Evolutionary conservation across 305 asterid genomes (phyloP).

Genomic region (Rubia peregrina): DNA sequence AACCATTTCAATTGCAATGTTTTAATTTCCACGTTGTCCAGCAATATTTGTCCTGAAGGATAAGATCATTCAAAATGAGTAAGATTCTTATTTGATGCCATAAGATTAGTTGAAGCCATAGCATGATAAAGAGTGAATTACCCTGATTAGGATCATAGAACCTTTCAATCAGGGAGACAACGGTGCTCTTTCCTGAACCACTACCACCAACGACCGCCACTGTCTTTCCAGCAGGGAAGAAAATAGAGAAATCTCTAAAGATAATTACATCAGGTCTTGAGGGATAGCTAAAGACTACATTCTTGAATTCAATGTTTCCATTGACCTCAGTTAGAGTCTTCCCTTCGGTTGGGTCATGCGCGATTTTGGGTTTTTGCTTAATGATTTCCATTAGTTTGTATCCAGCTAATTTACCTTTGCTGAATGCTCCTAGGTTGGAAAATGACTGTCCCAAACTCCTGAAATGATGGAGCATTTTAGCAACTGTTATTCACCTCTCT

Average conservation of each 20-base stretch:
- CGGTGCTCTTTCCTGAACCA: conserved; percentile 98
- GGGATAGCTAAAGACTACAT: conserved; percentile 88
- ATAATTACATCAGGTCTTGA: conserved; percentile 92
- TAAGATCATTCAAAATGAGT: conserved; percentile 2
- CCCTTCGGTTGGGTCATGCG: conserved; percentile 44
- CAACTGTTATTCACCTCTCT: neutral
- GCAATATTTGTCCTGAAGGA: conserved; percentile 66
- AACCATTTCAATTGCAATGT: conserved; percentile 83
- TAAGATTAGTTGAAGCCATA: neutral
- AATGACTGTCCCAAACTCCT: conserved; percentile 99
- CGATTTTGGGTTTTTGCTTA: conserved; percentile 78
- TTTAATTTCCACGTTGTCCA: conserved; percentile 78
- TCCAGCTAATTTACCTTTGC: conserved; percentile 98
- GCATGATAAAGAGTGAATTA: conserved; percentile 21
- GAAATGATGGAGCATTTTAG: conserved; percentile 22
- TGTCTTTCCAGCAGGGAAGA: conserved; percentile 94
- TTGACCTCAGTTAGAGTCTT: conserved; percentile 50
- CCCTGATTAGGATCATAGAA: conserved; percentile 94
- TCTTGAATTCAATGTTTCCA: conserved; percentile 85
- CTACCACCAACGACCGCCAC: conserved; percentile 98
- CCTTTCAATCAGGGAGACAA: conserved; percentile 82
- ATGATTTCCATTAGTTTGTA: conserved; percentile 85
- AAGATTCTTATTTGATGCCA: neutral
- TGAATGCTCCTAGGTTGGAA: conserved; percentile 89
- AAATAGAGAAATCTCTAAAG: conserved; percentile 82